Evolutionary conservation across 2,329 filamentous ascomycete species (phyloP), one percentile per base, ranked within the genome.

Genomic region (Chaetomium strumarium): DNA sequence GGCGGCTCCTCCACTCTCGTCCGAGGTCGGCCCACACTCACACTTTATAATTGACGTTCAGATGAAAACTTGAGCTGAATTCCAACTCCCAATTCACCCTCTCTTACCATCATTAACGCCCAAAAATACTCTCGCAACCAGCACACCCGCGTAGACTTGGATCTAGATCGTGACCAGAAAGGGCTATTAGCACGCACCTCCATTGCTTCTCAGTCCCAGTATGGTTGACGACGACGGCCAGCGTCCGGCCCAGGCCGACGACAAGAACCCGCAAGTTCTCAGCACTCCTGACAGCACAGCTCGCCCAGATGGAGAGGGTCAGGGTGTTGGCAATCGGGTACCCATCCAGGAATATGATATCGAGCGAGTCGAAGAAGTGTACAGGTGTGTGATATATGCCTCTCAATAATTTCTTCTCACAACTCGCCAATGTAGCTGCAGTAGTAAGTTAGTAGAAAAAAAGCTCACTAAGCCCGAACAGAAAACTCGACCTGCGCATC

Each of bases 401-500:
- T 38, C 20, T 31, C 16, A 41, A 8, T 14, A 13, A 11, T 30
- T 16, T 30, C 34, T 8, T n/a, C 39, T 43, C 13, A 17, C 17
- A 29, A n/a, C n/a, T n/a, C n/a, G n/a, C n/a, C n/a, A n/a, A n/a
- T n/a, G n/a, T n/a, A n/a, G n/a, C n/a, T n/a, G n/a, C n/a, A n/a
- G n/a, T n/a, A n/a, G n/a, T n/a, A n/a, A n/a, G n/a, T 24, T 7
- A 24, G 4, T 24, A 24, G 24, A 24, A 24, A 4, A 24, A 24
- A 24, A n/a, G n/a, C 38, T 49, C 37, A 51, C 37, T 45, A 39
- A 33, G 16, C 20, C 9, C 1, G 38, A 13, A 3, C 52, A 75
- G 71, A 59, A 81, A 80, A 64, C 72, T 83, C 44, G 80, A 83
- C 64, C 65, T 68, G 24, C 77, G 80, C 60, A 82, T 83, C 63